Base-by-base conservation (phyloP, 768 basidiomycete species). In the Leucosporidium scottii region DNA sequence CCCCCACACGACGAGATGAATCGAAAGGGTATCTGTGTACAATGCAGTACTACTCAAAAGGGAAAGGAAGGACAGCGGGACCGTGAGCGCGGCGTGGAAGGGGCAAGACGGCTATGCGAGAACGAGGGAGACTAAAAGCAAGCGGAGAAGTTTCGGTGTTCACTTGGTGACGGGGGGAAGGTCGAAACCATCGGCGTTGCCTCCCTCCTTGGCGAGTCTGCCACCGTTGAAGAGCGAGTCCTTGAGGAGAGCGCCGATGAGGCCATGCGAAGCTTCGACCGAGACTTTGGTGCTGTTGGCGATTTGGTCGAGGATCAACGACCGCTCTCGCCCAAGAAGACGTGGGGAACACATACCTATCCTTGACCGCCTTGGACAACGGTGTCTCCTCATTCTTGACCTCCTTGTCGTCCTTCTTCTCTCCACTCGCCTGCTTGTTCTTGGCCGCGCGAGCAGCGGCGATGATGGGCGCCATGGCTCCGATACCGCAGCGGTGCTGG, bases 171-270 rank as follows among this genome's bases (percentile, higher is more conserved):
- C 63, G 3, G 70, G 70, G 9, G 70, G 70, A 21, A 71, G 66
- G 7, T 34, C 17, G 30, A 71, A 61, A 8, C 34, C 53, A 1
- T 59, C 61, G 10, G 49, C 61, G 23, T 18, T 55, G n/a, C 53
- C 62, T 12, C 39, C 36, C n/a, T 39, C 53, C 49, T 53, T n/a
- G 1, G 57, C 54, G 18, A 69, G 61, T n/a, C 27, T 62, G 21
- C 68, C 68, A 20, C 65, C 62, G 64, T 79, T 80, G 77, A 97
- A 96, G 50, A 97, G 84, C 54, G 91, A 84, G 70, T 94, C 92
- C 77, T 98, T 97, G 76, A 98, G 83, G 8, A 94, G 86, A 76
- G 97, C 93, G 3, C 92, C 83, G 68, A 96, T 92, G 62, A 98
- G 84, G 2, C 92, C 93, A 73, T 97, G 93, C 73, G 94, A 91